phyloP scores from a whole-genome alignment of 371 early-diverging fungal species.

The Coemansia sp. region DNA sequence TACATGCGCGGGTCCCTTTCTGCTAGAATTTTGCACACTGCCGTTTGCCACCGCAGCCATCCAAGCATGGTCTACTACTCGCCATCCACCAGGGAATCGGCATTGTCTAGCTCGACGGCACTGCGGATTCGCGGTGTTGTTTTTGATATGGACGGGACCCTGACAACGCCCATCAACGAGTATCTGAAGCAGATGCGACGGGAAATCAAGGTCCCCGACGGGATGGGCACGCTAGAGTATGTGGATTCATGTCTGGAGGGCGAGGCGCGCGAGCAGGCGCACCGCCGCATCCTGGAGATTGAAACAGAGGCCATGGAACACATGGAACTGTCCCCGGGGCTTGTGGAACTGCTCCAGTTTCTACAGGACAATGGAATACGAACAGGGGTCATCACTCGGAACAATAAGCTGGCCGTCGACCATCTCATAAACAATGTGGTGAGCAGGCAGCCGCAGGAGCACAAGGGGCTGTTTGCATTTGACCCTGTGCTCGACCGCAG shows the following conservation, averaged over 20 bases:
- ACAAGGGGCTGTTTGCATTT: slow-evolving; percentile 34
- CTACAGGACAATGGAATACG: slow-evolving; percentile 24
- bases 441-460: slow-evolving; percentile 17
- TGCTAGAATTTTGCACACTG: neutral
- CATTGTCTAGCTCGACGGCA: slow-evolving; percentile 15
- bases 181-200: slow-evolving; percentile 41
- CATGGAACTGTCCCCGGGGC: slow-evolving; percentile 50
- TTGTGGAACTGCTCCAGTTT: slow-evolving; percentile 27
- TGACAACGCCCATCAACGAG: slow-evolving; percentile 39
- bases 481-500: slow-evolving; percentile 50
- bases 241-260: slow-evolving; percentile 36
- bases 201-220: slow-evolving; percentile 37
- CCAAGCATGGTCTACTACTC: slow-evolving; percentile 22
- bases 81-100: slow-evolving; percentile 35
- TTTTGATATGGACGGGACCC: slow-evolving; percentile 49
- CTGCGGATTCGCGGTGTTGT: slow-evolving; percentile 46
- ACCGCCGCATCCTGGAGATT: slow-evolving; percentile 43
- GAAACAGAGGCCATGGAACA: slow-evolving; percentile 47
- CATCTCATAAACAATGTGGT: slow-evolving; percentile 47
- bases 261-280: slow-evolving; percentile 25
- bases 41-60: neutral
- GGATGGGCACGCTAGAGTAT: slow-evolving; percentile 40
- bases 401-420: slow-evolving; percentile 46
- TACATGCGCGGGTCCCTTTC: neutral
- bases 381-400: slow-evolving; percentile 51